phyloP scores from a whole-genome alignment of 2,329 filamentous ascomycete genomes.

The Neofusicoccum laricinum region DNA sequence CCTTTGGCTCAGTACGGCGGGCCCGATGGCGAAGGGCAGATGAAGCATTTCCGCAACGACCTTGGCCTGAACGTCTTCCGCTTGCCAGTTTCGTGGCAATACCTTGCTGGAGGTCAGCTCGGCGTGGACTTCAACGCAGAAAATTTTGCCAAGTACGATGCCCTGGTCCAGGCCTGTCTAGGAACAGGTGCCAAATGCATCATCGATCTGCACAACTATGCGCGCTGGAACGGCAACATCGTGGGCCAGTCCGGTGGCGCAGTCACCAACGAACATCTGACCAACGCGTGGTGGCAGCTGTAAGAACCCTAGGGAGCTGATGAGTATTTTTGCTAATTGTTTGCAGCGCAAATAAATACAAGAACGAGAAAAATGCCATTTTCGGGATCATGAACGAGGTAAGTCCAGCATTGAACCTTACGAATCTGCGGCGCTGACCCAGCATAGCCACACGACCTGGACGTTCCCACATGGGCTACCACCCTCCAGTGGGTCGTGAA shows the following conservation, averaged over 20 bases:
- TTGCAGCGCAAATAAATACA: conserved; percentile 9
- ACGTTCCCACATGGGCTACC: conserved; percentile 2
- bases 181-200: conserved; percentile 23
- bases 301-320: not conserved
- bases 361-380: not conserved
- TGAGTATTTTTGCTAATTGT: not conserved
- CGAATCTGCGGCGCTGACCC: not conserved
- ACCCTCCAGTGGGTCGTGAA: conserved; percentile 15
- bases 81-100: conserved; percentile 22
- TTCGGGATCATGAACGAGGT: conserved; percentile 16
- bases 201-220: conserved; percentile 31
- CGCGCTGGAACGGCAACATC: conserved; percentile 14
- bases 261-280: not conserved
- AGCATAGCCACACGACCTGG: not conserved
- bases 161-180: conserved; percentile 28
- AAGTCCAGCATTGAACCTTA: not conserved
- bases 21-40: conserved; percentile 17
- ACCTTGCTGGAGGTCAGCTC: conserved; percentile 25
- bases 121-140: conserved; percentile 25
- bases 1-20: conserved; percentile 22
- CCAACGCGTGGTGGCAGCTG: conserved; percentile 10
- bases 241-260: conserved; percentile 9
- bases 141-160: conserved; percentile 26
- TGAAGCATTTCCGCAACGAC: conserved; percentile 18
- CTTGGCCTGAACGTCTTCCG: conserved; percentile 20